phyloP scores from a whole-genome alignment of 441 rosid genomes.

The Breynia disticha region DNA sequence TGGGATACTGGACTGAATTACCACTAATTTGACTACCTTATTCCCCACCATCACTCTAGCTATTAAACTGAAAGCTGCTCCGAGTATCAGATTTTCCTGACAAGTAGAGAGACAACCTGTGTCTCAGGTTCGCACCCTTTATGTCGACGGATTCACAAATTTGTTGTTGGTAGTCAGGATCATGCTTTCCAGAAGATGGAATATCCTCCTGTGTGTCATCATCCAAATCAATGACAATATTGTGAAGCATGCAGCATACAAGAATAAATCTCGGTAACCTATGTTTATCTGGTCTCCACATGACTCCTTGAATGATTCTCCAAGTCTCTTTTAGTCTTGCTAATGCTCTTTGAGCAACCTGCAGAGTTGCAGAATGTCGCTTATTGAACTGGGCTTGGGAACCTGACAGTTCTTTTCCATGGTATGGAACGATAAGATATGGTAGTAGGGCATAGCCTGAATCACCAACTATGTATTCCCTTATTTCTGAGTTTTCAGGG shows the following conservation, averaged over 20 bases:
- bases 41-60: neutral
- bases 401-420: constrained; percentile 34
- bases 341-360: constrained; percentile 47
- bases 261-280: constrained; percentile 57
- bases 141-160: constrained; percentile 29
- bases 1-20: neutral
- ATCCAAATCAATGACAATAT: constrained; percentile 49
- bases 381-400: constrained; percentile 37
- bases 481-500: constrained; percentile 34
- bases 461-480: constrained; percentile 60
- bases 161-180: constrained; percentile 33
- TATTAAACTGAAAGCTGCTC: neutral
- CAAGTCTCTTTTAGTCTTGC: constrained; percentile 47
- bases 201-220: constrained; percentile 28
- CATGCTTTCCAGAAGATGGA: constrained; percentile 28
- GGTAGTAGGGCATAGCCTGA: constrained; percentile 52
- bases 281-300: constrained; percentile 70
- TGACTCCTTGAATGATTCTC: constrained; percentile 55
- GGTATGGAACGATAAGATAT: constrained; percentile 44
- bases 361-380: constrained; percentile 26
- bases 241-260: constrained; percentile 67
- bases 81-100: constrained; percentile 25
- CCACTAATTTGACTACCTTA: neutral
- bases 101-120: constrained; percentile 33
- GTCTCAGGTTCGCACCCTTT: constrained; percentile 36